Evolutionary conservation across 768 basidiomycete genomes (phyloP).

Genomic region (Tremella mesenterica): DNA sequence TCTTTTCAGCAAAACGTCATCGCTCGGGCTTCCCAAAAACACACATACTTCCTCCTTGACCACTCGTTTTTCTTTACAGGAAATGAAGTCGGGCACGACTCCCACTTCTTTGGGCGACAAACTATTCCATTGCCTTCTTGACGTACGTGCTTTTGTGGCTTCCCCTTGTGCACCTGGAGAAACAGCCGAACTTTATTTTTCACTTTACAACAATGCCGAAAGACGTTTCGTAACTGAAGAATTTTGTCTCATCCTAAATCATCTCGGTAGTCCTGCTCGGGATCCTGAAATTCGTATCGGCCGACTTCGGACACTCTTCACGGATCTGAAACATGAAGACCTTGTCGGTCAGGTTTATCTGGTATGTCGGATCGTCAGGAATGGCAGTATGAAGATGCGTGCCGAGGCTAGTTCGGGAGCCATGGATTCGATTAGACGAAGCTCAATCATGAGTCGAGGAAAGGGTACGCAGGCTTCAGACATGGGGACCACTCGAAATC

Average conservation of each 20-base stretch:
- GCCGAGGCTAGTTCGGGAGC: slow-evolving; percentile 47
- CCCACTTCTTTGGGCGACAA: background rate
- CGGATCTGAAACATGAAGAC: slow-evolving; percentile 76
- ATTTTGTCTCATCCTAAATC: slow-evolving; percentile 77
- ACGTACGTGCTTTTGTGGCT: slow-evolving; percentile 84
- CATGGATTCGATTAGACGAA: slow-evolving; percentile 49
- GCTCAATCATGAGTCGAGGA: slow-evolving; percentile 54
- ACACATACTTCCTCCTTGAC: too few relatives aligned
- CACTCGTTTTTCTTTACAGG: background rate
- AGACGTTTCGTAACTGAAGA: slow-evolving; percentile 85
- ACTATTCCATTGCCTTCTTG: slow-evolving; percentile 83
- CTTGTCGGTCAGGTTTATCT: slow-evolving; percentile 77
- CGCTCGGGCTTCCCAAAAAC: too few relatives aligned
- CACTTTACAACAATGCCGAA: slow-evolving; percentile 76
- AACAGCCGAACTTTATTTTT: slow-evolving; percentile 86
- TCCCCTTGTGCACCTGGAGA: slow-evolving; percentile 83
- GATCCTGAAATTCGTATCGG: slow-evolving; percentile 51
- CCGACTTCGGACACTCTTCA: slow-evolving; percentile 76
- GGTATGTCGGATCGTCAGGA: slow-evolving; percentile 82
- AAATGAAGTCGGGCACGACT: background rate
- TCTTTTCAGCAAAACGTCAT: slow-evolving; percentile 15
- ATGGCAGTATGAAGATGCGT: slow-evolving; percentile 72
- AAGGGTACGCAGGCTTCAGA: slow-evolving; percentile 38
- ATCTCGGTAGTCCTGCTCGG: slow-evolving; percentile 57
- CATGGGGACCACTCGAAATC: slow-evolving; percentile 1